Conservation (phyloP, 2,329 filamentous ascomycete genomes). For the Nigrospora oryzae region DNA sequence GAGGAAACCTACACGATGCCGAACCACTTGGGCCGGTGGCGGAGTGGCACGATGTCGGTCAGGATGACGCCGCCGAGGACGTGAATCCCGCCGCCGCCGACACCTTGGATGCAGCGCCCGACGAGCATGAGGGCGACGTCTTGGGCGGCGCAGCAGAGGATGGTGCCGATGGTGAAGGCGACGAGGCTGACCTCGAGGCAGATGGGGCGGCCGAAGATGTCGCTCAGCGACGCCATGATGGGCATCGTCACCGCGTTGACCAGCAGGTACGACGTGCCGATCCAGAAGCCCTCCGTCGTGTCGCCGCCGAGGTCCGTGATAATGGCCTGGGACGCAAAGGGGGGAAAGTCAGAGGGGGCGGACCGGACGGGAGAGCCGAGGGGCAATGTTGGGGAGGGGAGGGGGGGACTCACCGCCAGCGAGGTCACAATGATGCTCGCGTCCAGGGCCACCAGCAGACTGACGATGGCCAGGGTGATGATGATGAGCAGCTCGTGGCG, state of each 20-base stretch:
- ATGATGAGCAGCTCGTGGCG: slow-evolving; percentile 5
- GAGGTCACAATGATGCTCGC: slow-evolving; percentile 4
- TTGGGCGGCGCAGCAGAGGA: slow-evolving; percentile 26
- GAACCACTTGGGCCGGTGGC: slow-evolving; percentile 31
- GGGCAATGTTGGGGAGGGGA: too few species aligned
- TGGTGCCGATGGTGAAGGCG: slow-evolving; percentile 34
- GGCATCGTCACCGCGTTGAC: slow-evolving; percentile 20
- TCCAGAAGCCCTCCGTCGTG: slow-evolving; percentile 17
- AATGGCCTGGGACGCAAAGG: slow-evolving; percentile 8
- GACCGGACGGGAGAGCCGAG: too few species aligned
- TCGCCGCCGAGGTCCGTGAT: slow-evolving; percentile 10
- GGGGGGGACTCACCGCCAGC: background rate
- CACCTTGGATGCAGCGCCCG: slow-evolving; percentile 28
- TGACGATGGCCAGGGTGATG: slow-evolving; percentile 1
- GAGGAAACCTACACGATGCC: slow-evolving; percentile 22
- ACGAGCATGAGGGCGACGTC: slow-evolving; percentile 23
- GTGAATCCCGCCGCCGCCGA: slow-evolving; percentile 32
- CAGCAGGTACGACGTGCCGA: slow-evolving; percentile 19
- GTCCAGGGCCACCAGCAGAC: slow-evolving; percentile 3
- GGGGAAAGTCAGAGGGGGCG: background rate
- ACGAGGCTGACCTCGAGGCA: slow-evolving; percentile 22
- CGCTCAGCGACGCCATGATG: slow-evolving; percentile 21
- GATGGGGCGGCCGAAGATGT: slow-evolving; percentile 24
- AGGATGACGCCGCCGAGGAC: slow-evolving; percentile 29
- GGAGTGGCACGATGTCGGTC: slow-evolving; percentile 31